Conservation (phyloP, 805 yeast species). For the Wickerhamia fluorescens region DNA sequence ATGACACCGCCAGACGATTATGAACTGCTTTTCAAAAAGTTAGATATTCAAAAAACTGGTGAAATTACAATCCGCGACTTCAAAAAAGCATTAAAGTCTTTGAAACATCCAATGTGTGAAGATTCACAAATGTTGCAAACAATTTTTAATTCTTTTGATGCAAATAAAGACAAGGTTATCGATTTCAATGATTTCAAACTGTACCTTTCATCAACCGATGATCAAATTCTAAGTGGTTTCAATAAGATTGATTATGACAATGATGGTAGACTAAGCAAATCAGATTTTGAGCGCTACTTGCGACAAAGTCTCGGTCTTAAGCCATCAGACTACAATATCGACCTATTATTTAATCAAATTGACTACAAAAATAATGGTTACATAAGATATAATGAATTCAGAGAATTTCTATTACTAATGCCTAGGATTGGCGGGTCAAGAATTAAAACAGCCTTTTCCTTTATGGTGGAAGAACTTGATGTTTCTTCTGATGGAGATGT, state of each 20-base stretch:
- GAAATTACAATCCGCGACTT: conserved; percentile 43
- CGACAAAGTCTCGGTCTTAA: conserved; percentile 43
- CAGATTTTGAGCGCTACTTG: conserved; percentile 64
- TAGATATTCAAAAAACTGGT: conserved; percentile 38
- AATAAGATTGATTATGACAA: conserved; percentile 58
- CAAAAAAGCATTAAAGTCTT: conserved; percentile 34
- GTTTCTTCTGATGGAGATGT: conserved; percentile 90
- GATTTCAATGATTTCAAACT: conserved; percentile 61
- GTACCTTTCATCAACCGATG: conserved; percentile 62
- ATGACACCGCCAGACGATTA: no score
- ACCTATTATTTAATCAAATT: conserved; percentile 46
- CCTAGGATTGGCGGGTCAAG: conserved; percentile 76
- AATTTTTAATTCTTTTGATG: conserved; percentile 54
- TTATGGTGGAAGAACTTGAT: conserved; percentile 73
- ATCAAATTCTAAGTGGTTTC: conserved; percentile 65
- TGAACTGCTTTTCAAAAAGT: conserved; percentile 24
- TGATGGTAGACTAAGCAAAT: conserved; percentile 61
- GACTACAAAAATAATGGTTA: conserved; percentile 56
- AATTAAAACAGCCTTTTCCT: conserved; percentile 72
- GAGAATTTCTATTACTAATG: conserved; percentile 73
- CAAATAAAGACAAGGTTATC: conserved; percentile 47
- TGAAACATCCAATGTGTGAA: conserved; percentile 60
- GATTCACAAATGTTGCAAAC: conserved; percentile 51
- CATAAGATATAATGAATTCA: conserved; percentile 79
- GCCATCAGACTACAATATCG: conserved; percentile 47